Evolutionary conservation across 225 moss, liverwort and hornwort species (phyloP).

Genomic region (Antitrichia curtipendula): DNA sequence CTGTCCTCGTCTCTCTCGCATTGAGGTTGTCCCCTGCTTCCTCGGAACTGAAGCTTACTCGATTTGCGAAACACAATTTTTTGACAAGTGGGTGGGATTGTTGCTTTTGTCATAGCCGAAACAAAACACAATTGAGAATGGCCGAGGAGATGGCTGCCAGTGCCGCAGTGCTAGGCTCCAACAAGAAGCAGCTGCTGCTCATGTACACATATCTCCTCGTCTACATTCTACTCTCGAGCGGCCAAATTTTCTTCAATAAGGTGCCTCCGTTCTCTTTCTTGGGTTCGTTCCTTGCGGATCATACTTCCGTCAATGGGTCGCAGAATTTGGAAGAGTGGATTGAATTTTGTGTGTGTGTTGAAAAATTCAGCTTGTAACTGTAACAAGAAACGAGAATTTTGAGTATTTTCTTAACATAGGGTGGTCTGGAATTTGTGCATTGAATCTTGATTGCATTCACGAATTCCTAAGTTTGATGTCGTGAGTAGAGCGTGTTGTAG

Average conservation of each 20-base stretch:
- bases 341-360: background rate
- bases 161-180: background rate
- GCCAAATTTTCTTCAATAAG: slow-evolving; percentile 56
- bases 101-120: background rate
- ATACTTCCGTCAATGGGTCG: background rate
- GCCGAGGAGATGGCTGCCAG: background rate
- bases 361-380: background rate
- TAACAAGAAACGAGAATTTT: background rate
- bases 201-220: slow-evolving; percentile 34
- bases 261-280: background rate
- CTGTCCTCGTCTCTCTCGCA: background rate
- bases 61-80: background rate
- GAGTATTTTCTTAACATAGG: background rate
- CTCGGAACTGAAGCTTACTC: background rate
- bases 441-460: background rate
- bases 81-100: background rate
- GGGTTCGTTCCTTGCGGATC: background rate
- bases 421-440: background rate
- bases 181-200: slow-evolving; percentile 11
- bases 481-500: background rate
- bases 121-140: background rate
- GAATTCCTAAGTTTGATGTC: background rate
- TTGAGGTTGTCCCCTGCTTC: background rate
- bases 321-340: background rate
- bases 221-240: slow-evolving; percentile 45